These are phyloP conservation scores for Pleurotus tuber-regium DNA, from an alignment of 768 basidiomycete species.

Conservation along the genomic window DNA sequence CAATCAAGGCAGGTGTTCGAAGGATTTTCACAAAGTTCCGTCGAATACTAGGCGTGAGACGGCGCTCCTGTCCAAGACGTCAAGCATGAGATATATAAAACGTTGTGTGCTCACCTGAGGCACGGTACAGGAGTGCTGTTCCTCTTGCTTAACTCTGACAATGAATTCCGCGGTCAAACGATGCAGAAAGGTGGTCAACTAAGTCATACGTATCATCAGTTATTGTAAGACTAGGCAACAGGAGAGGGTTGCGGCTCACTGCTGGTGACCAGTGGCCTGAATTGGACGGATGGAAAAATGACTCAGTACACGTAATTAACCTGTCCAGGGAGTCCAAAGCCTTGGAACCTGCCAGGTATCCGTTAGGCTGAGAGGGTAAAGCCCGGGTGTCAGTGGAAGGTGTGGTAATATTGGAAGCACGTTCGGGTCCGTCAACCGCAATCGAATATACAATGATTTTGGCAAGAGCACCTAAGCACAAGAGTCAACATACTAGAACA, in stretches of 20 bases:
- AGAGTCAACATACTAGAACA: slow-evolving; percentile 10
- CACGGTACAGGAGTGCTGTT: slow-evolving; percentile 72
- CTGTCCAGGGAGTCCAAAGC: slow-evolving; percentile 86
- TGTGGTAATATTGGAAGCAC: slow-evolving; percentile 34
- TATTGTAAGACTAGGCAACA: too few relatives aligned
- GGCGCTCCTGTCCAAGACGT: slow-evolving; percentile 48
- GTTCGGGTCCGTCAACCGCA: slow-evolving; percentile 72
- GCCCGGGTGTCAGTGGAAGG: slow-evolving; percentile 20
- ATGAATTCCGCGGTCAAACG: slow-evolving; percentile 72
- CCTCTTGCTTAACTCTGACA: slow-evolving; percentile 78
- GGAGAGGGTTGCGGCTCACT: slow-evolving; percentile 33
- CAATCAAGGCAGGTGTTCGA: slow-evolving; percentile 82
- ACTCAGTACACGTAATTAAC: slow-evolving; percentile 88
- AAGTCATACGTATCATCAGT: neutral
- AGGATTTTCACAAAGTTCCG: slow-evolving; percentile 78
- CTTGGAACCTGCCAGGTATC: slow-evolving; percentile 78
- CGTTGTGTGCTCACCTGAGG: slow-evolving; percentile 50
- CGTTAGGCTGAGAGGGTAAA: slow-evolving; percentile 33
- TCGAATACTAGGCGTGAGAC: slow-evolving; percentile 79
- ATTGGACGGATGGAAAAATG: slow-evolving; percentile 95
- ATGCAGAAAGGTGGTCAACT: slow-evolving; percentile 74
- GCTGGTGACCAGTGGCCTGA: slow-evolving; percentile 77
- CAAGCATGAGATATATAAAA: neutral
- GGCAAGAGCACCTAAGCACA: slow-evolving; percentile 68
- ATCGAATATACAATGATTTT: slow-evolving; percentile 89